Conservation (phyloP, 345 rosid genomes). For the Ailanthus altissimus region DNA sequence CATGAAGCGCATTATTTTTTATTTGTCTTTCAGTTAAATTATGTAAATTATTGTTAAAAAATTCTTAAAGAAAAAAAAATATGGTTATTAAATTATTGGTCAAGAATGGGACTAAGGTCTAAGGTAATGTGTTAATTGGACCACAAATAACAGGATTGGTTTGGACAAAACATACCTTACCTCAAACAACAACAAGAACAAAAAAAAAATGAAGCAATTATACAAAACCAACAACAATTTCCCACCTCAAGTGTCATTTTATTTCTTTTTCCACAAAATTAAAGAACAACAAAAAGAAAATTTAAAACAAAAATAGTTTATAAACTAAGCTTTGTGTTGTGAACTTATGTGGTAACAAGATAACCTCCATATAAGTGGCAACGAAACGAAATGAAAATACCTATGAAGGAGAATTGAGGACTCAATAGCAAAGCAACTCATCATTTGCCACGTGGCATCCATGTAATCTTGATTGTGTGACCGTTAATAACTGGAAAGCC, state of each 20-base stretch:
- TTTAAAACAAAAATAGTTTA: neutral
- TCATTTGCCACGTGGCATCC: conserved; percentile 41
- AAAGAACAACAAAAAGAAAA: neutral
- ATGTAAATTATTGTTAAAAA: neutral
- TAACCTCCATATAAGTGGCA: conserved; percentile 27
- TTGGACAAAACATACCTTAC: neutral
- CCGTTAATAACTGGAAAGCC: conserved; percentile 22
- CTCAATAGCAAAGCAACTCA: neutral
- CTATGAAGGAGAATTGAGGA: neutral
- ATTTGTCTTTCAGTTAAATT: neutral
- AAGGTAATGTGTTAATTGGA: neutral
- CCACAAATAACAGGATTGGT: neutral
- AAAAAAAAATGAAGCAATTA: neutral
- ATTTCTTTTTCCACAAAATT: neutral
- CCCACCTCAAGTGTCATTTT: conserved; percentile 20
- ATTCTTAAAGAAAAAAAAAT: neutral
- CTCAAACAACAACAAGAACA: neutral
- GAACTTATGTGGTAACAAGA: conserved; percentile 17
- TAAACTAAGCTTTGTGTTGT: neutral
- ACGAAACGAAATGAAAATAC: conserved; percentile 12
- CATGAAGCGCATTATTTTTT: neutral
- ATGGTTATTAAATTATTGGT: neutral
- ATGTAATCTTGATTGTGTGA: conserved; percentile 54
- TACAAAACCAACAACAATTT: conserved; percentile 15
- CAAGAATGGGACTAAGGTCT: neutral